A percentile compares a stretch with the other conserved stretches of the same genome.
phyloP scores from a whole-genome alignment of 164 flowering plant genomes.

The Umbilicus rupestris region DNA sequence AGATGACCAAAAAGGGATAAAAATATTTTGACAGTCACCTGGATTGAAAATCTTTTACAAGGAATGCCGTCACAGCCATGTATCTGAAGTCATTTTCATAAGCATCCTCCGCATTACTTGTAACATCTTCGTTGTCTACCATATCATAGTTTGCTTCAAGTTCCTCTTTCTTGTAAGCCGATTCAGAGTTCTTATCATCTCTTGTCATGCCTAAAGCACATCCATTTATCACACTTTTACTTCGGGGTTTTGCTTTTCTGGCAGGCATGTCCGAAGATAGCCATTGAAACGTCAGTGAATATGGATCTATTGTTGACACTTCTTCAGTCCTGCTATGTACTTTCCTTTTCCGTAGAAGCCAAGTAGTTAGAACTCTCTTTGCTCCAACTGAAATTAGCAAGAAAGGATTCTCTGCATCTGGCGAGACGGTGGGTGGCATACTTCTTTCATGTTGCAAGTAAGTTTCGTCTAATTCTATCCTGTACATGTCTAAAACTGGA shows the following conservation, averaged over 20 bases:
- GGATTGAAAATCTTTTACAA: slow-evolving; percentile 48
- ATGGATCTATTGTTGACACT: slow-evolving; percentile 15
- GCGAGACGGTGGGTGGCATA: slow-evolving; percentile 11
- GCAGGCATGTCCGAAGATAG: slow-evolving; percentile 90
- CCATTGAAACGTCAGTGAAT: slow-evolving; percentile 82
- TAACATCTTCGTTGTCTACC: slow-evolving; percentile 14
- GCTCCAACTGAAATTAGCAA: slow-evolving; percentile 93
- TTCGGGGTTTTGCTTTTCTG: slow-evolving; percentile 30
- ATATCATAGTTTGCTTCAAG: slow-evolving; percentile 14
- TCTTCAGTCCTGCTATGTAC: slow-evolving; percentile 6
- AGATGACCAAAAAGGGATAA: neutral
- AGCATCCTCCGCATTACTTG: slow-evolving; percentile 20
- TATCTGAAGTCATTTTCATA: slow-evolving; percentile 95
- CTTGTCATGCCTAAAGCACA: slow-evolving; percentile 1
- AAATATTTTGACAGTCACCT: slow-evolving; percentile 29
- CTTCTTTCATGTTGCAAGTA: slow-evolving; percentile 14
- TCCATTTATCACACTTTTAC: slow-evolving; percentile 15
- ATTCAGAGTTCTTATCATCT: neutral
- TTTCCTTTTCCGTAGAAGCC: slow-evolving; percentile 45
- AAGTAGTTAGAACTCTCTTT: slow-evolving; percentile 80
- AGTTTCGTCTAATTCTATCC: slow-evolving; percentile 13
- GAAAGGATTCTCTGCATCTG: slow-evolving; percentile 30
- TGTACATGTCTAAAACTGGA: slow-evolving; percentile 49
- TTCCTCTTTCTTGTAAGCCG: neutral
- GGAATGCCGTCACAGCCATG: slow-evolving; percentile 90